These are phyloP conservation scores for Picea sitchensis DNA, from an alignment of 75 land plant species.

Conservation along the genomic window DNA sequence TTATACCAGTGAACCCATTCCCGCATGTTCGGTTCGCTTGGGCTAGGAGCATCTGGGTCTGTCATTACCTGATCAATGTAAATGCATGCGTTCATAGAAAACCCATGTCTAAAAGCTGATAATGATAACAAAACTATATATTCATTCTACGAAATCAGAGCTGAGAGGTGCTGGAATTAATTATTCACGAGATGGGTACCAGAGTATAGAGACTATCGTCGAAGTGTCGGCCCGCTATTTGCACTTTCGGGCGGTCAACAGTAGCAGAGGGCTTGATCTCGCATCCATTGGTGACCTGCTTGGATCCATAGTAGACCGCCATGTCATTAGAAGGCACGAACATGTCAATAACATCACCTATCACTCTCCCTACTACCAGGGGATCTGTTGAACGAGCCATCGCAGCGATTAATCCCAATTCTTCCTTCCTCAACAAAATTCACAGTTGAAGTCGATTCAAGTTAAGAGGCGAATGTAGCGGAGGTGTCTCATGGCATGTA, in stretches of 20 bases:
- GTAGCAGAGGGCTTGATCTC: constrained; percentile 61
- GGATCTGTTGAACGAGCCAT: constrained; percentile 60
- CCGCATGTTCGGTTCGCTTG: constrained; percentile 72
- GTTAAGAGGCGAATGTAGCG: background rate
- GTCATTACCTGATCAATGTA: constrained; percentile 53
- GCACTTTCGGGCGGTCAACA: constrained; percentile 38
- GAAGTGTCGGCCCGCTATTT: constrained; percentile 30
- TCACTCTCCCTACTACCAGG: constrained; percentile 65
- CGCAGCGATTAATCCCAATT: background rate
- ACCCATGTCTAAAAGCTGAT: background rate
- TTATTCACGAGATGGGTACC: constrained; percentile 19
- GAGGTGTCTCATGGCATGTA: background rate
- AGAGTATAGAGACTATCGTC: constrained; percentile 50
- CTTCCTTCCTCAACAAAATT: background rate
- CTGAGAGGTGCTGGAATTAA: background rate
- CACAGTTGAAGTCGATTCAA: background rate
- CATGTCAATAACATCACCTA: constrained; percentile 76
- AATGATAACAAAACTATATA: background rate
- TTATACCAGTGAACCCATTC: constrained; percentile 78
- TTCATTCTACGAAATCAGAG: background rate
- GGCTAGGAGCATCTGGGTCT: constrained; percentile 87
- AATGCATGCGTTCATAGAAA: background rate
- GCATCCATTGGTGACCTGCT: constrained; percentile 73
- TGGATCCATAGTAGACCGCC: constrained; percentile 44
- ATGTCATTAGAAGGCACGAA: constrained; percentile 51